Percentiles rank a stretch among this genome's conserved stretches.
Conservation (phyloP, 2,329 filamentous ascomycete genomes). For the Claviceps cyperi region DNA sequence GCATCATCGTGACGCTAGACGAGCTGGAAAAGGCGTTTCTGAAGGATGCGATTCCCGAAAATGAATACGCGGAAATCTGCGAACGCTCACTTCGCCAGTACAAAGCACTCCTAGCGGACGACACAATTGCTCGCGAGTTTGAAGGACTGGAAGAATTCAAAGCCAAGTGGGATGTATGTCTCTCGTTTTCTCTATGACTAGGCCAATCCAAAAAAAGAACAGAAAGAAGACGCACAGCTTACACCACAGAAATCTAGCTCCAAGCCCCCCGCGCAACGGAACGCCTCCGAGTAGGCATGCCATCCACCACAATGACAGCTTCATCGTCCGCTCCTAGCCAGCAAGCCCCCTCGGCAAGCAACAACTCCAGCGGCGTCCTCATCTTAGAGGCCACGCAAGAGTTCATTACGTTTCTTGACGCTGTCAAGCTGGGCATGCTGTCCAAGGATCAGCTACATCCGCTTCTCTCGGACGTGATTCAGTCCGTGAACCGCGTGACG, state of each 20-base stretch:
- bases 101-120: conserved; percentile 82
- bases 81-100: conserved; percentile 90
- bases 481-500: conserved; percentile 93
- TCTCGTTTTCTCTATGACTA: not conserved
- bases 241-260: conserved; percentile 39
- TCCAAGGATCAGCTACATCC: conserved; percentile 97
- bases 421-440: conserved; percentile 77
- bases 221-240: not conserved
- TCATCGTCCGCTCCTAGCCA: conserved; percentile 31
- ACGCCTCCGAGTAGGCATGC: conserved; percentile 80
- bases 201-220: not conserved
- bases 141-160: conserved; percentile 85
- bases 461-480: conserved; percentile 85
- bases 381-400: conserved; percentile 91
- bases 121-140: conserved; percentile 79
- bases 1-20: conserved; percentile 90
- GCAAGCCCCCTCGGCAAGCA: conserved; percentile 26
- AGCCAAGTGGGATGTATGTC: conserved; percentile 69
- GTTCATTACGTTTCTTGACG: conserved; percentile 96
- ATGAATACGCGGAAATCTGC: conserved; percentile 93
- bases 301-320: conserved; percentile 59
- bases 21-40: conserved; percentile 93
- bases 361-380: conserved; percentile 45
- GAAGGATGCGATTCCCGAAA: conserved; percentile 83
- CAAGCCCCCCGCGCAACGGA: conserved; percentile 92